These are phyloP conservation scores for Xylona heveae DNA, from an alignment of 495 filamentous ascomycete genomes.

Conservation along the genomic window DNA sequence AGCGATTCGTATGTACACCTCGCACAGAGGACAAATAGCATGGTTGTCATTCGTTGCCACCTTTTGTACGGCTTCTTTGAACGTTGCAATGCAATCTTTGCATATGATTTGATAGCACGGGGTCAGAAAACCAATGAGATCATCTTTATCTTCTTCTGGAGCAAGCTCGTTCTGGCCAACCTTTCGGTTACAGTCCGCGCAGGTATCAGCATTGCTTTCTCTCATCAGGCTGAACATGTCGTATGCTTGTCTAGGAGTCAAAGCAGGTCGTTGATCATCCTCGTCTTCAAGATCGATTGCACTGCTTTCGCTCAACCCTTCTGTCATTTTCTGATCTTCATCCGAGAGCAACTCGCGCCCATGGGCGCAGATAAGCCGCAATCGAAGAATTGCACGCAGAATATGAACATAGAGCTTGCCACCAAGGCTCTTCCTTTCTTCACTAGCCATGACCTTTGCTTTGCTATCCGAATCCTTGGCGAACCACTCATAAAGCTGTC, in stretches of 20 bases:
- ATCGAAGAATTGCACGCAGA: conserved; percentile 69
- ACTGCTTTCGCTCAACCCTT: conserved; percentile 56
- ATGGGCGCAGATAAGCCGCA: conserved; percentile 79
- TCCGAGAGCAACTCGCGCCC: conserved; percentile 71
- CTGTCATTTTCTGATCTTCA: conserved; percentile 54
- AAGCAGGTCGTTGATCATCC: conserved; percentile 28
- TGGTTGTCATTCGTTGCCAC: conserved; percentile 16
- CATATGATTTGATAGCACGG: conserved; percentile 74
- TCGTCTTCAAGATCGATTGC: conserved; percentile 76
- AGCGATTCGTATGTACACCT: conserved; percentile 28
- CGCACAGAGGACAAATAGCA: conserved; percentile 44
- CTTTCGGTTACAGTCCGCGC: conserved; percentile 42
- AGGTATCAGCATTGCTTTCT: conserved; percentile 49
- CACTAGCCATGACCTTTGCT: conserved; percentile 30
- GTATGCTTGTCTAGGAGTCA: conserved; percentile 47
- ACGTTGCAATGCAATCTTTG: conserved; percentile 38
- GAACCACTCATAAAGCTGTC: conserved; percentile 36
- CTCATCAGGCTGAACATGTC: conserved; percentile 65
- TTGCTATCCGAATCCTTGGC: conserved; percentile 38
- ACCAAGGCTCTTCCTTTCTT: conserved; percentile 38
- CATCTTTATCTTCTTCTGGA: conserved; percentile 27
- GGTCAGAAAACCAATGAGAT: conserved; percentile 53
- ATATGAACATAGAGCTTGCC: conserved; percentile 77
- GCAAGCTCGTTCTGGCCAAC: no score
- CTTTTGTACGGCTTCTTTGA: conserved; percentile 18